phyloP scores from a whole-genome alignment of 345 rosid species.

The Arabidopsis arenosa region DNA sequence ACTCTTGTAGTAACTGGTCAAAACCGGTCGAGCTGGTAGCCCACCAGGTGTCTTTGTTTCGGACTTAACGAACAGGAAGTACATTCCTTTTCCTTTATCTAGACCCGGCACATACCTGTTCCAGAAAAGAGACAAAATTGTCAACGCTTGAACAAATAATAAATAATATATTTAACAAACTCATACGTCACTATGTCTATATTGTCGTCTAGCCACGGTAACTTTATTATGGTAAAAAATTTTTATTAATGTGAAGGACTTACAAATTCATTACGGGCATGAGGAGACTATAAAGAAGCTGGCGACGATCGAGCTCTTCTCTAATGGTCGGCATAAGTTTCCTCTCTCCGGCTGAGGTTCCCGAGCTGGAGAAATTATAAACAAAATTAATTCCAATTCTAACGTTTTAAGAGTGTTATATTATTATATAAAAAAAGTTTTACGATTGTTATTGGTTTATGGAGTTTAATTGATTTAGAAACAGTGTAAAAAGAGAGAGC shows the following conservation, averaged over 20 bases:
- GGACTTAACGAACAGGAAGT: slow-evolving; percentile 85
- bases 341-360: slow-evolving; percentile 98
- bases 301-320: slow-evolving; percentile 94
- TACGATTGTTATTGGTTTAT: background rate
- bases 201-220: background rate
- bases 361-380: slow-evolving; percentile 61
- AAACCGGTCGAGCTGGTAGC: slow-evolving; percentile 82
- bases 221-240: background rate
- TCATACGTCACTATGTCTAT: background rate
- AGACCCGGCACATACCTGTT: slow-evolving; percentile 82
- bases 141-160: slow-evolving; percentile 35
- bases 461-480: background rate
- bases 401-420: background rate
- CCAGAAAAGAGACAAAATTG: slow-evolving; percentile 1
- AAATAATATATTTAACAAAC: background rate
- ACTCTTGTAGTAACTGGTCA: slow-evolving; percentile 96
- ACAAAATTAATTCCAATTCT: background rate
- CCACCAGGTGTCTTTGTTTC: slow-evolving; percentile 94
- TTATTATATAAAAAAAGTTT: background rate
- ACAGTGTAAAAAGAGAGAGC: background rate
- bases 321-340: slow-evolving; percentile 92
- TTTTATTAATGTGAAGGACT: slow-evolving; percentile 35
- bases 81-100: slow-evolving; percentile 91
- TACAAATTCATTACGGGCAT: slow-evolving; percentile 99
- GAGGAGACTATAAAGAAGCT: slow-evolving; percentile 82